Percentiles rank a stretch among this genome's conserved stretches.
phyloP scores from a whole-genome alignment of 768 basidiomycete species.

The Tephrocybe sp. region DNA sequence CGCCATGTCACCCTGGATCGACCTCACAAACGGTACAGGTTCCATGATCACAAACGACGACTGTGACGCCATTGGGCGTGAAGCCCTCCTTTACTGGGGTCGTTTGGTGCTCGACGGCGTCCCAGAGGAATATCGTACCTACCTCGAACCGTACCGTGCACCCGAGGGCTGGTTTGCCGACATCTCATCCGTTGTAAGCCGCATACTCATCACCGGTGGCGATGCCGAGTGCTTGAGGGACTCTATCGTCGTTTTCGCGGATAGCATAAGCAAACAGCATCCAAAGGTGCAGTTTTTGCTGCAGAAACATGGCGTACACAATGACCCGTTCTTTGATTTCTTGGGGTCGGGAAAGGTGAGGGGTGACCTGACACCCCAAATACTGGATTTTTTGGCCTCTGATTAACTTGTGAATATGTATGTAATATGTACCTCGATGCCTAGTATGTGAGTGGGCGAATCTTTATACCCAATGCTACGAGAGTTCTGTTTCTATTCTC shows the following conservation, averaged over 20 bases:
- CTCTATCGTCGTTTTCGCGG: conserved; percentile 25
- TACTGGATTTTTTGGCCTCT: conserved; percentile 18
- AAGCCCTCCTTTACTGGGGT: conserved; percentile 17
- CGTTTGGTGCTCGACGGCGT: conserved; percentile 15
- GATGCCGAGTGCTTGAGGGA: conserved; percentile 32
- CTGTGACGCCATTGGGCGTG: conserved; percentile 18
- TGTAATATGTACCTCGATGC: too few species aligned
- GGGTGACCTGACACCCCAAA: conserved; percentile 20
- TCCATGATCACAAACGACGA: conserved; percentile 11
- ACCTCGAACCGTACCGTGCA: conserved; percentile 29
- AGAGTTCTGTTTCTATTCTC: too few species aligned
- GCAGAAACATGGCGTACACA: conserved; percentile 34
- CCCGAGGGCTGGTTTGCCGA: conserved; percentile 33
- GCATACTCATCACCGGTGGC: conserved; percentile 36
- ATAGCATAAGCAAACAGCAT: conserved; percentile 21
- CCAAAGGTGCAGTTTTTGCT: conserved; percentile 20
- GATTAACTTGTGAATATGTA: background rate
- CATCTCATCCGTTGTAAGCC: conserved; percentile 26
- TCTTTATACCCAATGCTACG: too few species aligned
- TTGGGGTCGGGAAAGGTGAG: conserved; percentile 17
- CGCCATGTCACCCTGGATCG: conserved; percentile 31
- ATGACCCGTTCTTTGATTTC: conserved; percentile 35
- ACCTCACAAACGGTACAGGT: conserved; percentile 6
- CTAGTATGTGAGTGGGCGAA: too few species aligned
- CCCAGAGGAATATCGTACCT: conserved; percentile 22